Percentiles rank a stretch among this genome's conserved stretches.
phyloP scores from a whole-genome alignment of 192 early-diverging fungal species.

The Phlyctochytrium bullatum region DNA sequence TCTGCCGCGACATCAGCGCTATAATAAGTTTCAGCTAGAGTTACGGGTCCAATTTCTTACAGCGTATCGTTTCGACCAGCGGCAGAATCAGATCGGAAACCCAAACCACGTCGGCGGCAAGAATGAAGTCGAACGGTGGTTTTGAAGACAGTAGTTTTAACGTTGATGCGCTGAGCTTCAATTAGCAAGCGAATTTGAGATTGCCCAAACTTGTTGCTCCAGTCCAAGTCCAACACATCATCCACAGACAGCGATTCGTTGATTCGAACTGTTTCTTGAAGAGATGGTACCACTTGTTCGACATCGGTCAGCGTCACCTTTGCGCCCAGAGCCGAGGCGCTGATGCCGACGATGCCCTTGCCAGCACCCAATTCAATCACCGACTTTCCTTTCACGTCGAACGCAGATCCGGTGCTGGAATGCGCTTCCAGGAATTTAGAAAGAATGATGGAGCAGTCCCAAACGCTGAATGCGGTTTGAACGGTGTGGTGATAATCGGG shows the following conservation, averaged over 20 bases:
- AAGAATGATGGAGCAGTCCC: background rate
- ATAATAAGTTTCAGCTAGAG: background rate
- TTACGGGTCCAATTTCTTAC: background rate
- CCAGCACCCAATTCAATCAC: background rate
- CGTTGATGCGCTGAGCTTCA: background rate
- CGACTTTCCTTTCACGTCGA: background rate
- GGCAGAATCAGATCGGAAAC: slow-evolving; percentile 7
- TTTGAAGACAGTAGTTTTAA: background rate
- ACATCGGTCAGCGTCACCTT: background rate
- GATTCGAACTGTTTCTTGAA: background rate
- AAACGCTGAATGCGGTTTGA: background rate
- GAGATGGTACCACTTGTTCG: background rate
- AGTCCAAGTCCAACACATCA: background rate
- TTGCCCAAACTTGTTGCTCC: background rate
- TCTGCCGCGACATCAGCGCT: background rate
- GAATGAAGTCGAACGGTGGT: slow-evolving; percentile 5
- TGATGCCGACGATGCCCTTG: background rate
- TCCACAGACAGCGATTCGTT: background rate
- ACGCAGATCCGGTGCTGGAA: slow-evolving; percentile 2
- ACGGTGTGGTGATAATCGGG: background rate
- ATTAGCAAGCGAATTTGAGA: background rate
- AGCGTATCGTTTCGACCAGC: slow-evolving; percentile 1
- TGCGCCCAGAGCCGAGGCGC: background rate
- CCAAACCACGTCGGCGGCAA: slow-evolving; percentile 12
- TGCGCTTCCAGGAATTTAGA: background rate